Evolutionary conservation across 1,284 basidiomycete species (phyloP), one percentile per base, ranked within the genome.

Genomic region (Cutaneotrichosporon mucoides): DNA sequence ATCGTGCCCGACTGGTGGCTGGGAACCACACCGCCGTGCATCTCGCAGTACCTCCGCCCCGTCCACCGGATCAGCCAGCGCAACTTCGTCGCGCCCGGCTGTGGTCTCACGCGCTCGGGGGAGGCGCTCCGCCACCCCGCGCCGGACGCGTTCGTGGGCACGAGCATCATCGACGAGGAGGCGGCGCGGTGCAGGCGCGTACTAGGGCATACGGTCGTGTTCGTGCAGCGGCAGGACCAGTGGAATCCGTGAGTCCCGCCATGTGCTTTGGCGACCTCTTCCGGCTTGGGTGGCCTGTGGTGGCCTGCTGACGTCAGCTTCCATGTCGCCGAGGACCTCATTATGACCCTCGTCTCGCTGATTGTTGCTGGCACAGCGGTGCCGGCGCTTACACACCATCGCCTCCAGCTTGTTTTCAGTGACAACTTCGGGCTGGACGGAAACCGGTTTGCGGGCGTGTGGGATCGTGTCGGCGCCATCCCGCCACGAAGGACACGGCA

Each of bases 271-370:
- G 24, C 24, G 24, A 24, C 24, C 24, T 24, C 24, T 24, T 24
- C 24, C 24, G 24, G 24, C 24, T 24, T 24, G 24, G 24, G 24
- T 24, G 24, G 24, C 24, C 24, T 24, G 24, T 24, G 37, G 34
- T n/a, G 6, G 11, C n/a, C 8, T 33, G 11, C 54, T 56, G 43
- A 59, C 24, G 3, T 1, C 52, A 73, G 72, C 2, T 76, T 76
- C 56, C 76, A 77, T 56, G 73, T 75, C 41, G 70, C 73, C 1
- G 76, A 77, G 53, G 76, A 77, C 62, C 62, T 77, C 9, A 65
- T 77, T 48, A 76, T 73, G 1, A 75, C 73, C 1, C 56, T 76
- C 6, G 70, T 73, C 2, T 68, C 72, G 0, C 47, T 70, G 33
- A 66, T 77, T 56, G 64, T 73, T 38, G 66, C 68, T 2, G 64